These are phyloP conservation scores for Fusarium papillatum DNA, from an alignment of 2,329 filamentous ascomycete genomes.

Conservation along the genomic window DNA sequence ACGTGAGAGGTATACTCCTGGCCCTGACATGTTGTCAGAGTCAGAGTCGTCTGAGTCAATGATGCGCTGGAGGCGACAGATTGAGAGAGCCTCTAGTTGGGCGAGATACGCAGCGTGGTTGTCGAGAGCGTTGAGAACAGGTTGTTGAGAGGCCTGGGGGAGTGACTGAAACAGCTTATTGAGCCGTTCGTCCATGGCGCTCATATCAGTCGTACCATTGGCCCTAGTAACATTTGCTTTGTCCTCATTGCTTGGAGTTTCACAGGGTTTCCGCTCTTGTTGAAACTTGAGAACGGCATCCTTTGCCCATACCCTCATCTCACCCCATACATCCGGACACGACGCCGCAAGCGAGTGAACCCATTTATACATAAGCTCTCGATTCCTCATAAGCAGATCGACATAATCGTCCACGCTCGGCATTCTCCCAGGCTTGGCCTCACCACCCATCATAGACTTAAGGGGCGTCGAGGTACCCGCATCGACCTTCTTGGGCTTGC, in stretches of 20 bases:
- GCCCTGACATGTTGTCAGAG: conserved; percentile 64
- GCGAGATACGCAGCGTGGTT: conserved; percentile 72
- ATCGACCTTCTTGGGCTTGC: conserved; percentile 57
- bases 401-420: conserved; percentile 82
- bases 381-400: conserved; percentile 73
- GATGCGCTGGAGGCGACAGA: conserved; percentile 67
- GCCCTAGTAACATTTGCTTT: not conserved
- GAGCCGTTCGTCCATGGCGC: conserved; percentile 56
- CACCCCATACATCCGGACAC: conserved; percentile 74
- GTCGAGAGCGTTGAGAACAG: conserved; percentile 67
- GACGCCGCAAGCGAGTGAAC: conserved; percentile 78
- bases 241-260: not conserved
- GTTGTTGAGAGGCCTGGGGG: conserved; percentile 57
- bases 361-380: conserved; percentile 75
- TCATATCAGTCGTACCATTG: conserved; percentile 22
- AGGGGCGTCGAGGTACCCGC: not conserved
- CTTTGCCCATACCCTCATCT: conserved; percentile 73
- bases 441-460: conserved; percentile 5
- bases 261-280: conserved; percentile 33
- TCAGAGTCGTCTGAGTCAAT: conserved; percentile 55
- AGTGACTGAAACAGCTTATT: conserved; percentile 61
- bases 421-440: conserved; percentile 44
- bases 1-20: conserved; percentile 78
- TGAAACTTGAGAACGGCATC: conserved; percentile 69
- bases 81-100: conserved; percentile 66